These are phyloP conservation scores for Asterochloris sp. DNA, from an alignment of 139 green algal species.

Conservation along the genomic window DNA sequence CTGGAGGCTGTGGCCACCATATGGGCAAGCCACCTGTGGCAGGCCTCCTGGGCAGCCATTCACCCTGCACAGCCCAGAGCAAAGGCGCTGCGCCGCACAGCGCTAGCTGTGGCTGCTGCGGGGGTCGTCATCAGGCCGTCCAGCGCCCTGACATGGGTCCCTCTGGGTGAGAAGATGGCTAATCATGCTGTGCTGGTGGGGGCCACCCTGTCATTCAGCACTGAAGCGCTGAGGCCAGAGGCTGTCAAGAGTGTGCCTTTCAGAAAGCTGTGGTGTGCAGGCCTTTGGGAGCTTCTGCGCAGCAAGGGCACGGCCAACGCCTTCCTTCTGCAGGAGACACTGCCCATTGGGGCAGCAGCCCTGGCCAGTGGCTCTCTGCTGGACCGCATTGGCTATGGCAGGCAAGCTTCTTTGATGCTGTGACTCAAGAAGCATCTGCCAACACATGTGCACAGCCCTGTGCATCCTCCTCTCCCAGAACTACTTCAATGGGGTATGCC, in stretches of 20 bases:
- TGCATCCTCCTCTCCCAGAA: too few relatives aligned
- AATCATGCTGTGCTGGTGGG: not conserved
- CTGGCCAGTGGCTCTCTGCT: not conserved
- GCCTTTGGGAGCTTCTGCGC: not conserved
- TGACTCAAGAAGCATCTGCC: not conserved
- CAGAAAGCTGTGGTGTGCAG: not conserved
- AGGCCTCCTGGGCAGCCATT: not conserved
- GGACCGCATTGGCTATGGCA: constrained; percentile 38
- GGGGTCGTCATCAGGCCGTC: constrained; percentile 36
- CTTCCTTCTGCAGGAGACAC: constrained; percentile 15
- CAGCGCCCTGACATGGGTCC: constrained; percentile 39
- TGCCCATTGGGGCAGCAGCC: constrained; percentile 8
- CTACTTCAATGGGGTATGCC: too few relatives aligned
- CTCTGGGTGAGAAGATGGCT: constrained; percentile 2
- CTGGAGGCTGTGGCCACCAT: constrained; percentile 42
- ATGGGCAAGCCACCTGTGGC: constrained; percentile 29
- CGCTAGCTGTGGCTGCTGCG: constrained; percentile 20
- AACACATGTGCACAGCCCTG: not conserved
- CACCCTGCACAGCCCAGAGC: not conserved
- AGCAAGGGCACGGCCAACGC: not conserved
- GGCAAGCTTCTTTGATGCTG: constrained; percentile 1
- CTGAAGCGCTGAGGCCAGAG: not conserved
- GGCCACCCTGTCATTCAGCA: not conserved
- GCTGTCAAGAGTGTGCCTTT: not conserved
- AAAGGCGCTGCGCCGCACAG: too few relatives aligned